Conservation (phyloP, 352 stramenopile species). For the Pythium plurisporium region DNA sequence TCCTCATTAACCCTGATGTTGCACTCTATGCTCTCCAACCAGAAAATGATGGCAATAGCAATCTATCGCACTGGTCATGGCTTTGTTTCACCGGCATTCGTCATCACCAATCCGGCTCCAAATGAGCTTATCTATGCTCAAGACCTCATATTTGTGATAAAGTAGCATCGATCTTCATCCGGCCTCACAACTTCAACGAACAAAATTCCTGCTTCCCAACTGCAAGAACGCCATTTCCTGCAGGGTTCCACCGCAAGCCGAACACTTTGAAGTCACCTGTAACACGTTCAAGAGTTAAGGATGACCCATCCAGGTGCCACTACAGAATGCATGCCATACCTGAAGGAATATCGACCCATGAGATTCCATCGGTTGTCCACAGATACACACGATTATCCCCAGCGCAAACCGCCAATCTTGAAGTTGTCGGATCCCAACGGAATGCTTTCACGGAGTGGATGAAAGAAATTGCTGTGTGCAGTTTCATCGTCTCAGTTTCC, state of each 20-base stretch:
- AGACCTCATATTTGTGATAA: constrained; percentile 70
- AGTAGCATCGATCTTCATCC: constrained; percentile 26
- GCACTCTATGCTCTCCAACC: not conserved
- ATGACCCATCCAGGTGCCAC: too few relatives aligned
- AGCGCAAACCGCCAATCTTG: constrained; percentile 54
- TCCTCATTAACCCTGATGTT: not conserved
- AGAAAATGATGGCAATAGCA: constrained; percentile 54
- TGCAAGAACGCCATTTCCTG: constrained; percentile 42
- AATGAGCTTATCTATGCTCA: constrained; percentile 54
- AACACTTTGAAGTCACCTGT: constrained; percentile 65
- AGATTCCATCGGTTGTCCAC: constrained; percentile 58
- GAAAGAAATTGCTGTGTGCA: constrained; percentile 61
- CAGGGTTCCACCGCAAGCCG: constrained; percentile 60
- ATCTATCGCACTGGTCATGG: constrained; percentile 43
- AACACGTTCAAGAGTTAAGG: not conserved
- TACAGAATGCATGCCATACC: constrained; percentile 18
- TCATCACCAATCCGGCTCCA: constrained; percentile 59
- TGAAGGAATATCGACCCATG: constrained; percentile 65
- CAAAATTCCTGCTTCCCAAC: constrained; percentile 71
- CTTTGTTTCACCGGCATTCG: constrained; percentile 40
- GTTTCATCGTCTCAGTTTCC: constrained; percentile 64
- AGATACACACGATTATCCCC: constrained; percentile 64
- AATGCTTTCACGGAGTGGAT: constrained; percentile 56
- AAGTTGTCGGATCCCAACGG: constrained; percentile 51
- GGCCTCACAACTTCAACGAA: constrained; percentile 47